Evolutionary conservation across 2,329 filamentous ascomycete genomes (phyloP).

Genomic region (Teratosphaeria zuluensis): DNA sequence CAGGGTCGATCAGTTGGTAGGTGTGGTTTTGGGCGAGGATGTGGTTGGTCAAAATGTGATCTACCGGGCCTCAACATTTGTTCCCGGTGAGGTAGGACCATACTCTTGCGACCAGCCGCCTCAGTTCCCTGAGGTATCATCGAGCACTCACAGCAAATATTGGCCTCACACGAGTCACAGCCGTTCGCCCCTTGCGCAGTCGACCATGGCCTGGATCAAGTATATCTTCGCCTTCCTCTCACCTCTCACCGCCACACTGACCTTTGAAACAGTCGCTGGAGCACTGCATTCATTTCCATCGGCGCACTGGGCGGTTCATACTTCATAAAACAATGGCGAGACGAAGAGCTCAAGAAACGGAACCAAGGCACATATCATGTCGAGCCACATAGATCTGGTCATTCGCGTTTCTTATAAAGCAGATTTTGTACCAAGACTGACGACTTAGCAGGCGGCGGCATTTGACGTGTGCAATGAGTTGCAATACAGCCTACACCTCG

Average conservation of each 20-base stretch:
- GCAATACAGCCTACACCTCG: neutral
- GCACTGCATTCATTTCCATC: conserved; percentile 17
- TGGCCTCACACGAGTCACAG: neutral
- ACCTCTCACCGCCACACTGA: neutral
- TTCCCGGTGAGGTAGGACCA: neutral
- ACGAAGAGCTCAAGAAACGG: conserved; percentile 7
- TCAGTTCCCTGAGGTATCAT: neutral
- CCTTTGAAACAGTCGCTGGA: conserved; percentile 13
- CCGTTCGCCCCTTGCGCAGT: too few relatives aligned
- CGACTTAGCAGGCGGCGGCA: conserved; percentile 1
- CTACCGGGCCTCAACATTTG: too few relatives aligned
- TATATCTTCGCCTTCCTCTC: neutral
- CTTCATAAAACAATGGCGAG: conserved; percentile 13
- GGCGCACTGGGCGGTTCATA: conserved; percentile 16
- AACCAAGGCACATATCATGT: conserved; percentile 20
- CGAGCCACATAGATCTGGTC: conserved; percentile 17
- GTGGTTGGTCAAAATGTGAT: too few relatives aligned
- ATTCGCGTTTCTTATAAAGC: neutral
- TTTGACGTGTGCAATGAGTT: neutral
- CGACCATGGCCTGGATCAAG: conserved; percentile 2
- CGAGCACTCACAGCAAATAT: neutral
- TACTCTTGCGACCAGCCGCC: neutral
- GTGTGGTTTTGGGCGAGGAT: too few relatives aligned
- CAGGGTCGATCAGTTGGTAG: neutral
- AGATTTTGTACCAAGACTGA: neutral